These are phyloP conservation scores for Aspergillus coremiiformis DNA, from an alignment of 495 filamentous ascomycete genomes.

Conservation along the genomic window DNA sequence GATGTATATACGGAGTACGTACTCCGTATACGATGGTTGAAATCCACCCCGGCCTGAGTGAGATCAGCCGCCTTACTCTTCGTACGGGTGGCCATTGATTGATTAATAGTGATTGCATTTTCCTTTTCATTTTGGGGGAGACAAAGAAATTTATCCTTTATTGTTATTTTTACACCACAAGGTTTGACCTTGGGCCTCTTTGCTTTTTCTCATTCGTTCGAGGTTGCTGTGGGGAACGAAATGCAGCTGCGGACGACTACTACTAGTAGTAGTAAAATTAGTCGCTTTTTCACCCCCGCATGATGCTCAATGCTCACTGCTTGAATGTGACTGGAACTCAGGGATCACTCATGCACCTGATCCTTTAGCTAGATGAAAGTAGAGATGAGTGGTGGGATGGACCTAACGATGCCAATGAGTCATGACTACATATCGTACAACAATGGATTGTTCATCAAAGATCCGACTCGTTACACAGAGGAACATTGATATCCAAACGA, in stretches of 20 bases:
- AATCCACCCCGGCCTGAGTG: background rate
- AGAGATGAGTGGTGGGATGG: background rate
- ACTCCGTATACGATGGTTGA: too few species aligned
- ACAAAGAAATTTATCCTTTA: background rate
- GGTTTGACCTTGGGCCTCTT: background rate
- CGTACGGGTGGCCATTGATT: too few species aligned
- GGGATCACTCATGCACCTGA: background rate
- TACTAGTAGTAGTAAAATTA: slow-evolving; percentile 10
- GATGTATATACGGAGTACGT: too few species aligned
- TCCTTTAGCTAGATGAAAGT: background rate
- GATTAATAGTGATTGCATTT: background rate
- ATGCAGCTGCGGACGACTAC: slow-evolving; percentile 7
- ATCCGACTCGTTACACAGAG: background rate
- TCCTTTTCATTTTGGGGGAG: background rate
- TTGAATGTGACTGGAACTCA: background rate
- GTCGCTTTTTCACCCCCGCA: slow-evolving; percentile 12
- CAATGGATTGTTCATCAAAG: background rate
- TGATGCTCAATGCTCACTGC: slow-evolving; percentile 1
- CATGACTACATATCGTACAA: background rate
- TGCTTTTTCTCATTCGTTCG: slow-evolving; percentile 7
- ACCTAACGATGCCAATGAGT: background rate
- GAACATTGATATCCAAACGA: background rate
- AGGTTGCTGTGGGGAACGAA: slow-evolving; percentile 12
- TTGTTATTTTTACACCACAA: background rate
- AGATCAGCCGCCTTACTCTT: too few species aligned